Conservation (phyloP, 306 rosid genomes). For the Gastrolobium bilobum region DNA sequence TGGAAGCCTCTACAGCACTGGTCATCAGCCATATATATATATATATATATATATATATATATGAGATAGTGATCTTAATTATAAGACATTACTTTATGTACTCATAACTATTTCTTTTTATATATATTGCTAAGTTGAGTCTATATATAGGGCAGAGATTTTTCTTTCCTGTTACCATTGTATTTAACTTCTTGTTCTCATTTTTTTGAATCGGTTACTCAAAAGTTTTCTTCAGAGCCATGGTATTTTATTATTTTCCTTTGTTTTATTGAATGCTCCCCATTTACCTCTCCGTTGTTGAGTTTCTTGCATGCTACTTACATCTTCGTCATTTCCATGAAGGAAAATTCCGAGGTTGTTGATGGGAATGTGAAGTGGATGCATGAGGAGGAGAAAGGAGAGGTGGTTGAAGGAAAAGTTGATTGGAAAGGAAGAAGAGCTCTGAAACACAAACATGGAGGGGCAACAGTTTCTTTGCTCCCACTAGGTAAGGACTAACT, state of each 20-base stretch:
- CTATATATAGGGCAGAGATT: conserved; percentile 47
- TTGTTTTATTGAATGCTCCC: background rate
- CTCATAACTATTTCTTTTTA: conserved; percentile 5
- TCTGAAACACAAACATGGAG: conserved; percentile 78
- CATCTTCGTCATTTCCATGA: conserved; percentile 28
- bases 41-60: too few species aligned
- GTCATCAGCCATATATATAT: conserved; percentile 24
- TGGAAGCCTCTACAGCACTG: conserved; percentile 39
- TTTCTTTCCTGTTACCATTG: conserved; percentile 13
- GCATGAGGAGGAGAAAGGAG: conserved; percentile 41
- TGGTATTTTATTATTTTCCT: conserved; percentile 53
- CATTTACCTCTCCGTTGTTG: background rate
- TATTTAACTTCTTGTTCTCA: conserved; percentile 9
- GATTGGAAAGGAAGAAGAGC: conserved; percentile 95
- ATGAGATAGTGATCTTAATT: background rate
- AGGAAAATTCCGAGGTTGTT: conserved; percentile 51
- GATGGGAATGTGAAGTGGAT: conserved; percentile 1
- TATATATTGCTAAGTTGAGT: background rate
- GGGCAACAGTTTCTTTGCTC: conserved; percentile 62
- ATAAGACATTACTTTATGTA: background rate
- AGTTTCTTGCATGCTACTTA: background rate
- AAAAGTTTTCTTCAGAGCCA: conserved; percentile 5
- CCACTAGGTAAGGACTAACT: conserved; percentile 57
- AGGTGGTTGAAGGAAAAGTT: conserved; percentile 68
- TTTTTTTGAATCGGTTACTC: conserved; percentile 25